Evolutionary conservation across 495 filamentous ascomycete genomes (phyloP), one percentile per base, ranked within the genome.

Genomic region (Letharia columbiana): DNA sequence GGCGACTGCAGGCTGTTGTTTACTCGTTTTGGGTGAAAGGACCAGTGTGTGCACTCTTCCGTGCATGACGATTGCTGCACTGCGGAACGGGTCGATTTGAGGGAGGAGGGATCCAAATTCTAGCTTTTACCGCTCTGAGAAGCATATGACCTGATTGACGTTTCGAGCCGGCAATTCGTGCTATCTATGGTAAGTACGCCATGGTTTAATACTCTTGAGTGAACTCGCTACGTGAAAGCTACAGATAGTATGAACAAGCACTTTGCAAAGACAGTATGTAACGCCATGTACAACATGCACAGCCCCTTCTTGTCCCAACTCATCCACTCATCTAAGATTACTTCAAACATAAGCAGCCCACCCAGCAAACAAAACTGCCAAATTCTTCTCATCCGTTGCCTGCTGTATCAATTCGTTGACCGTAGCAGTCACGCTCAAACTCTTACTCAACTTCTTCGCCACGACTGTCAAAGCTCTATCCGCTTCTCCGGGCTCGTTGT

Each of bases 321-420:
- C 28, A 18, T 31, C 28, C 15, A 28, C 10, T 3, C 15, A 8
- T 31, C 31, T 7, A 35, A 7, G 23, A 28, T 28, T 28, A 28
- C 13, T 3, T 68, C 63, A 72, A 65, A 84, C 86, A 81, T 88
- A 89, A 63, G 87, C 84, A 45, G 86, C 87, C 87, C 87, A 89
- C 18, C 86, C 92, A 73, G 84, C 87, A 82, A 91, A 98, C 67
- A 98, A 79, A 58, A 97, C 84, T 6, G 95, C 95, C 71, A 98
- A 75, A 75, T 98, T 97, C 72, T 84, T 82, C 79, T 94, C 92
- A 77, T 98, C 95, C 15, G 87, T 91, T 33, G 95, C 93, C 77
- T 93, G 89, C 74, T 97, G 94, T 67, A 98, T 98, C 64, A 98
- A 77, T 73, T 98, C 94, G 71, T 96, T 98, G 39, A 98, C 94